A percentile compares a stretch with the other conserved stretches of the same genome.
phyloP scores from a whole-genome alignment of 805 yeast species.

The Saccharomycopsis malanga region DNA sequence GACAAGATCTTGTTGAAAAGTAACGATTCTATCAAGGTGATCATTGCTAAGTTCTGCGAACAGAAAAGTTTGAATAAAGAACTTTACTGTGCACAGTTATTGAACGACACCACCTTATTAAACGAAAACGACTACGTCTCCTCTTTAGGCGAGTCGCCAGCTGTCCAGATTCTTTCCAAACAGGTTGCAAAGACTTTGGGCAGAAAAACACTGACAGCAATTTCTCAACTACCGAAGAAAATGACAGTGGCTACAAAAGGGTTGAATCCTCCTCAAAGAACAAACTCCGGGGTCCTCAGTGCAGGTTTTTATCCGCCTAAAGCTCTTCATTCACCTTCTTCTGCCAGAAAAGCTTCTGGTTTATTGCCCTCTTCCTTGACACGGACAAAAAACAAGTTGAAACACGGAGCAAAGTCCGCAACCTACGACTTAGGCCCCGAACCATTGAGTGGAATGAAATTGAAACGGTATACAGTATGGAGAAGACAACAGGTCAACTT shows the following conservation, averaged over 20 bases:
- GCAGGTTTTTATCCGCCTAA: constrained; percentile 26
- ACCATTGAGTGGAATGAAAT: constrained; percentile 38
- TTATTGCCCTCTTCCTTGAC: constrained; percentile 10
- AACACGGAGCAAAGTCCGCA: background rate
- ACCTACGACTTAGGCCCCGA: constrained; percentile 19
- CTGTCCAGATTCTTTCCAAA: constrained; percentile 38
- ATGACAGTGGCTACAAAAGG: background rate
- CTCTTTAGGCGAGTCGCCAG: constrained; percentile 35
- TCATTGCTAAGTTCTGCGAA: constrained; percentile 31
- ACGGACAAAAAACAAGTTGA: constrained; percentile 9
- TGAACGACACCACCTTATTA: constrained; percentile 27
- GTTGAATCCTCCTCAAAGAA: background rate
- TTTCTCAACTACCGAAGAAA: background rate
- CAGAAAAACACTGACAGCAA: background rate
- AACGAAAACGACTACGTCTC: constrained; percentile 36
- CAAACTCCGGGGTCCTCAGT: constrained; percentile 2
- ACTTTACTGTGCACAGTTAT: constrained; percentile 31
- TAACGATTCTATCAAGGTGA: constrained; percentile 29
- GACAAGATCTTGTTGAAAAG: constrained; percentile 4
- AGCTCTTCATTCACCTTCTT: constrained; percentile 21
- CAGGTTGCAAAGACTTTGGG: constrained; percentile 29
- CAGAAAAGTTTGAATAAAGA: constrained; percentile 31
- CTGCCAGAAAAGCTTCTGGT: constrained; percentile 13
- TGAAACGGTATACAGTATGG: constrained; percentile 82
- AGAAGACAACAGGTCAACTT: constrained; percentile 83